phyloP scores from a whole-genome alignment of 192 early-diverging fungal species.

The Helicostylum pulchrum region DNA sequence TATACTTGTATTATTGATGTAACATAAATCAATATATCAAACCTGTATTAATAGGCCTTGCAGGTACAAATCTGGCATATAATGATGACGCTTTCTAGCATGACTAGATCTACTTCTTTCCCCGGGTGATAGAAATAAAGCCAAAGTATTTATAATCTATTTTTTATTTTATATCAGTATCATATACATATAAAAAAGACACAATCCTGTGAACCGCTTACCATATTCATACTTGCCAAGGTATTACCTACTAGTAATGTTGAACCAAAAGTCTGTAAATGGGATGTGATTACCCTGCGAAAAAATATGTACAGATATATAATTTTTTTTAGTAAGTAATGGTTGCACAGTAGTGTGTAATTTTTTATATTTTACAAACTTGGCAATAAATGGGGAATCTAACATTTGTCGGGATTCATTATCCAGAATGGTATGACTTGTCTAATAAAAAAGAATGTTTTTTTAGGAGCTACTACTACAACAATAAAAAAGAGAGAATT shows the following conservation, averaged over 20 bases:
- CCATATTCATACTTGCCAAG: slow-evolving; percentile 54
- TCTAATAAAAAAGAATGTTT: slow-evolving; percentile 16
- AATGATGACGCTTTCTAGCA: slow-evolving; percentile 49
- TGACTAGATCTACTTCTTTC: slow-evolving; percentile 51
- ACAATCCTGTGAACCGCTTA: slow-evolving; percentile 7
- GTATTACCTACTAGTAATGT: slow-evolving; percentile 49
- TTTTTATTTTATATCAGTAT: too few species aligned
- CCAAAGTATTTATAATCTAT: slow-evolving; percentile 52
- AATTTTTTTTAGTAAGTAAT: background rate
- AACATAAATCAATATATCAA: background rate
- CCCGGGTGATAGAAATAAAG: slow-evolving; percentile 44
- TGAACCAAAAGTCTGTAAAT: slow-evolving; percentile 48
- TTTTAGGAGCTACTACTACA: background rate
- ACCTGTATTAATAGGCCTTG: slow-evolving; percentile 47
- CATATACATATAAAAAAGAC: background rate
- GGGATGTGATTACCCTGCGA: slow-evolving; percentile 47
- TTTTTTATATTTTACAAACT: slow-evolving; percentile 12
- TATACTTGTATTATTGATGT: slow-evolving; percentile 16
- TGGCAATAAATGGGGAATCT: slow-evolving; percentile 18
- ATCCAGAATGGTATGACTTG: slow-evolving; percentile 49
- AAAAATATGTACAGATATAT: background rate
- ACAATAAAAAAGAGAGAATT: background rate
- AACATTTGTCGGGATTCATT: slow-evolving; percentile 36
- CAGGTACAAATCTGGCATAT: slow-evolving; percentile 45
- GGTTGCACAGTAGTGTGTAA: background rate